Percentiles rank a stretch among this genome's conserved stretches.
phyloP scores from a whole-genome alignment of 2,329 filamentous ascomycete species.

The Fusarium veterinarium region DNA sequence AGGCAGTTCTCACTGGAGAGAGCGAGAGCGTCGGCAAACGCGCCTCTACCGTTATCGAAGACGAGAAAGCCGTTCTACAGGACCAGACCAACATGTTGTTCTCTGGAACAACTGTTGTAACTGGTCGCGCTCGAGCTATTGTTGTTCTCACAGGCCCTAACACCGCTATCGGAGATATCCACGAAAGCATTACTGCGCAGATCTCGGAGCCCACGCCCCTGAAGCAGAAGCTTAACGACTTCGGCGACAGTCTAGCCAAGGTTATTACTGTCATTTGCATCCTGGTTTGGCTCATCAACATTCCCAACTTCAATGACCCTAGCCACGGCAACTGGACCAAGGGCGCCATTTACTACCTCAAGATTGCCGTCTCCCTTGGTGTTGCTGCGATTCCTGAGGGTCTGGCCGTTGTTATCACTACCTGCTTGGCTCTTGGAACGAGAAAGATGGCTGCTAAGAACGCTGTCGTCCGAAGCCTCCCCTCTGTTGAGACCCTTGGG shows the following conservation, averaged over 20 bases:
- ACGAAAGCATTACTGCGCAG: slow-evolving; percentile 97
- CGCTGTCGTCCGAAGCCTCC: slow-evolving; percentile 93
- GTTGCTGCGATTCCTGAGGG: slow-evolving; percentile 98
- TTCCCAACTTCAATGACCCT: slow-evolving; percentile 95
- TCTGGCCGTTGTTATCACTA: slow-evolving; percentile 98
- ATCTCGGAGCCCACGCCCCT: slow-evolving; percentile 97
- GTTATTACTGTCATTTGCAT: slow-evolving; percentile 98
- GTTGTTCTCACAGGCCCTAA: slow-evolving; percentile 90
- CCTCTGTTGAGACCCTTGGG: slow-evolving; percentile 96
- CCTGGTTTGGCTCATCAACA: slow-evolving; percentile 98
- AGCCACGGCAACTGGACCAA: slow-evolving; percentile 94
- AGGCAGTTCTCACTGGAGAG: slow-evolving; percentile 96
- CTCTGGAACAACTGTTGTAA: slow-evolving; percentile 97
- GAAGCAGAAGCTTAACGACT: slow-evolving; percentile 99
- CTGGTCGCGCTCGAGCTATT: slow-evolving; percentile 89
- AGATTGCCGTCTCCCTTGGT: slow-evolving; percentile 98
- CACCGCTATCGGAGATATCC: slow-evolving; percentile 97
- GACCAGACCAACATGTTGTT: slow-evolving; percentile 98
- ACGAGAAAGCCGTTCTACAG: slow-evolving; percentile 91
- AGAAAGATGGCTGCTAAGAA: slow-evolving; percentile 99
- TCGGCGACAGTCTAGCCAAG: slow-evolving; percentile 95
- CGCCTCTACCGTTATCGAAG: slow-evolving; percentile 71
- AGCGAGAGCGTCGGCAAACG: slow-evolving; percentile 97
- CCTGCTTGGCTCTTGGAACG: slow-evolving; percentile 93
- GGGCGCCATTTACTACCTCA: slow-evolving; percentile 98